Evolutionary conservation across 2,329 filamentous ascomycete genomes (phyloP), one percentile per base, ranked within the genome.

Genomic region (Ophiobolus disseminans): DNA sequence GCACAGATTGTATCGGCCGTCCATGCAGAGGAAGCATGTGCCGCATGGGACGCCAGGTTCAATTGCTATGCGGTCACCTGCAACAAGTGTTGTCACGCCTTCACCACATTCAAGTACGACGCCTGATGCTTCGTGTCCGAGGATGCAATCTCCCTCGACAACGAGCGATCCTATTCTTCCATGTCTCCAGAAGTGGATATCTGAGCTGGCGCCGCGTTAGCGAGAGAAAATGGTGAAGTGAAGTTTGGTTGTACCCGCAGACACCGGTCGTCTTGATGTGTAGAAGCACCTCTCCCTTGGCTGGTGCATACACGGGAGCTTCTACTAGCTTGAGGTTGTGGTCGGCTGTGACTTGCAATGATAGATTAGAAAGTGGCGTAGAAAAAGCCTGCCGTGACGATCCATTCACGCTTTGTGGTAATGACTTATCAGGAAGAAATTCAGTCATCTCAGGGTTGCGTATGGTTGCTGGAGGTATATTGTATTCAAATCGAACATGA

Each of bases 141-240:
- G 77, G 42, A 87, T 85, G 59, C 83, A 86, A 56, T 87, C 83
- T 16, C 81, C 81, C 48, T 85, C 79, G 10, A 89, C 80, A 1
- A 83, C 78, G 2, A 88, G 76, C 2, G 80, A 77, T 2, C 86
- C 86, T 60, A 89, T 88, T 10, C 79, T 73, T 19, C 86, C 86
- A 0, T 77, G 75, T 59, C 85, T 84, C 86, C 86, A 88, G 58
- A 87, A 86, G 65, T 89, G 86, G 55, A 88, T 80, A 59, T 88
- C 86, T 1, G 85, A 87, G 31, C 81, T 84, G 49, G 13, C 7
- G 17, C 9, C 10, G 11, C 7, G 4, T 63, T 19, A 57, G 34
- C 14, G 26, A 28, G 7, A 11, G 4, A 2, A 1, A 5, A 1
- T 19, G n/a, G 5, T 7, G 2, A 5, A 13, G 70, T 60, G 11